These are phyloP conservation scores for Solanum virginianum DNA, from an alignment of 257 asterid genomes.

Conservation along the genomic window DNA sequence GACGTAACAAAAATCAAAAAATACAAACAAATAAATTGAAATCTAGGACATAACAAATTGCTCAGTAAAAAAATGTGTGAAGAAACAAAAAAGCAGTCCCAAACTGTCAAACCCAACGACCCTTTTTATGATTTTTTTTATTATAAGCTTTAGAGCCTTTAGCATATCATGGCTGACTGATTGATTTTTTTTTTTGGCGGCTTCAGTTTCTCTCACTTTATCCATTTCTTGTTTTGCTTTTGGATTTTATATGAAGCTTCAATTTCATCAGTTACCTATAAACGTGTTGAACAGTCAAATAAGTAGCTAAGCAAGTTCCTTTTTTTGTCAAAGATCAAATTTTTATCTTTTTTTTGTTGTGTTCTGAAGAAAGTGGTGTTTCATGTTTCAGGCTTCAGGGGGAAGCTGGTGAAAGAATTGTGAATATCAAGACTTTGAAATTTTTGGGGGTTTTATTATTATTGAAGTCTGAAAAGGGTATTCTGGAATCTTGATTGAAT, in stretches of 20 bases:
- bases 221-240: neutral
- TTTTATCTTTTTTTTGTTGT: neutral
- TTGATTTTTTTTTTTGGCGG: neutral
- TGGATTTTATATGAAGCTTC: neutral
- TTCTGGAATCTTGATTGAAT: neutral
- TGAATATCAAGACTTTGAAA: neutral
- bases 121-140: neutral
- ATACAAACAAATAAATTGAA: neutral
- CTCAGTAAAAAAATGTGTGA: neutral
- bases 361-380: neutral
- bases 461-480: neutral
- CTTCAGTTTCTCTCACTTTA: neutral
- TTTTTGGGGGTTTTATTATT: neutral
- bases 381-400: neutral
- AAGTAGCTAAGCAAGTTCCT: neutral
- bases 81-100: neutral
- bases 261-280: neutral
- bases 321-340: neutral
- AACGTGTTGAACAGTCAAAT: neutral
- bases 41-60: neutral
- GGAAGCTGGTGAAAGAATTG: neutral
- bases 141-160: neutral
- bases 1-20: neutral
- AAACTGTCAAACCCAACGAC: neutral
- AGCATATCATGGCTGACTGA: neutral